These are phyloP conservation scores for Cercospora sp. DNA, from an alignment of 2,329 filamentous ascomycete genomes.

Conservation along the genomic window DNA sequence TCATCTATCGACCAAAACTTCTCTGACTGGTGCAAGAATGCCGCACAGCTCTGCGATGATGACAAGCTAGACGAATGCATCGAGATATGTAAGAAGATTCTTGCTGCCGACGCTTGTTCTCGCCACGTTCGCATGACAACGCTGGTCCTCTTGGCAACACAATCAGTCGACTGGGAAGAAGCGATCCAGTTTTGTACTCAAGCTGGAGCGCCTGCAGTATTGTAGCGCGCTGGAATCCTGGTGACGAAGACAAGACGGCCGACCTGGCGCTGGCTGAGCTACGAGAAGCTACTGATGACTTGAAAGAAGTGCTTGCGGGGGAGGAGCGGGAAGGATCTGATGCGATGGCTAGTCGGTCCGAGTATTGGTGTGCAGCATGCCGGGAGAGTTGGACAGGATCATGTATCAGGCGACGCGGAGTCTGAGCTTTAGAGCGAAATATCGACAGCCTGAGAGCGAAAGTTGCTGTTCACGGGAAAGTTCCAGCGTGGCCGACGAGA, in stretches of 20 bases:
- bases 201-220: background rate
- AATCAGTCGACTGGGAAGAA: background rate
- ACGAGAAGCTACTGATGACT: background rate
- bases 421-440: no score
- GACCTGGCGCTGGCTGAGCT: background rate
- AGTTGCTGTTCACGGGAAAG: background rate
- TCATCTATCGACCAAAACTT: background rate
- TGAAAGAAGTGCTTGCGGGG: background rate
- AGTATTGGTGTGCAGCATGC: background rate
- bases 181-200: background rate
- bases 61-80: background rate
- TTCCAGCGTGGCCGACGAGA: no score
- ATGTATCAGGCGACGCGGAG: background rate
- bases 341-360: background rate
- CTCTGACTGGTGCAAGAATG: background rate
- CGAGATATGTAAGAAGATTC: background rate
- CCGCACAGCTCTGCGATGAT: background rate
- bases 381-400: background rate
- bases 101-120: background rate
- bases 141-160: background rate
- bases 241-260: background rate
- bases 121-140: background rate
- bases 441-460: no score
- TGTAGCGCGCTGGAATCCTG: background rate
- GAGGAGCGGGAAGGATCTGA: background rate